Conservation (phyloP, 2,329 filamentous ascomycete genomes). For the Monosporascus sp. region DNA sequence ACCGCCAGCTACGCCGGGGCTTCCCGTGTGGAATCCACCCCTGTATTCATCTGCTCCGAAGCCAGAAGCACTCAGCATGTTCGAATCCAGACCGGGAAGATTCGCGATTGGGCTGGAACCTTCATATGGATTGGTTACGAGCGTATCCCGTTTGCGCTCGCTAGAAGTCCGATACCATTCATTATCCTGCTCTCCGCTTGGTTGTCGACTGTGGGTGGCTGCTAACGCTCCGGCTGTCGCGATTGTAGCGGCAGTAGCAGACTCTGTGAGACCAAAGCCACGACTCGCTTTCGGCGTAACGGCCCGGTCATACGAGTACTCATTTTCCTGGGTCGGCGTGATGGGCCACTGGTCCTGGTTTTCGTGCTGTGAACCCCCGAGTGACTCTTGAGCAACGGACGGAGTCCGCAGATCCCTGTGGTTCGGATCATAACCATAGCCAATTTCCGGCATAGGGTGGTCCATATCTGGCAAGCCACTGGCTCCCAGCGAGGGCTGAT, state of each 20-base stretch:
- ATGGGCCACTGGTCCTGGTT: constrained; percentile 24
- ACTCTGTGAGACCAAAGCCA: constrained; percentile 38
- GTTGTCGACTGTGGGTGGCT: constrained; percentile 45
- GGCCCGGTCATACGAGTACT: constrained; percentile 23
- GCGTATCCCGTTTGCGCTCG: constrained; percentile 60
- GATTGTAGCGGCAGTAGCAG: constrained; percentile 49
- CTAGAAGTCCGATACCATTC: constrained; percentile 59
- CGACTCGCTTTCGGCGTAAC: constrained; percentile 23
- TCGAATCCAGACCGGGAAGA: constrained; percentile 43
- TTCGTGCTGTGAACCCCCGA: constrained; percentile 43
- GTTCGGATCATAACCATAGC: constrained; percentile 53
- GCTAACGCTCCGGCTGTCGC: constrained; percentile 44
- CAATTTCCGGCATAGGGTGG: constrained; percentile 73
- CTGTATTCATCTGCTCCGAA: constrained; percentile 34
- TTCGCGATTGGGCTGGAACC: constrained; percentile 58
- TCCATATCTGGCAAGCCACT: constrained; percentile 64
- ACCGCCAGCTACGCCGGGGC: constrained; percentile 57
- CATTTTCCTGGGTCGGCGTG: constrained; percentile 29
- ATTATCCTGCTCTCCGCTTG: constrained; percentile 56
- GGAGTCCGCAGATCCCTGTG: constrained; percentile 66
- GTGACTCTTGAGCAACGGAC: constrained; percentile 72
- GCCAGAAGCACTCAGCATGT: constrained; percentile 38
- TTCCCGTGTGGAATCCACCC: constrained; percentile 46
- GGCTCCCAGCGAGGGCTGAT: constrained; percentile 55
- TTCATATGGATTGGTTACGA: constrained; percentile 64